Base-by-base conservation (phyloP, 441 rosid genomes). In the Populus tomentosa region DNA sequence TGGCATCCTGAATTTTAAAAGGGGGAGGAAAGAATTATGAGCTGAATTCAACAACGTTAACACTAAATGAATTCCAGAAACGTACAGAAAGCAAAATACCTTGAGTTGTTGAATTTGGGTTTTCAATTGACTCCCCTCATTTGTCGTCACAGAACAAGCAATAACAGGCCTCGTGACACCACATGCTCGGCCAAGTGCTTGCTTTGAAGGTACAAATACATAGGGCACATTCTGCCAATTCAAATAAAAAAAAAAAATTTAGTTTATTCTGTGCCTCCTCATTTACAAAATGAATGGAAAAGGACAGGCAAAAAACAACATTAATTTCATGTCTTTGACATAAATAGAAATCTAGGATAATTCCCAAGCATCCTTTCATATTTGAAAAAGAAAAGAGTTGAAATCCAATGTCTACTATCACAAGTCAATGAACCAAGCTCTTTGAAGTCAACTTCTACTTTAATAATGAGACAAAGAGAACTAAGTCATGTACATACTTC, bases 131-230 rank as follows among this genome's bases (percentile, higher is more conserved):
- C 98, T 90, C 10, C 86, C 98, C 72, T 94, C 99, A 33, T 91
- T 92, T 35, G 97, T 76, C n/a, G 91, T 90, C 70, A 95, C 97
- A 0, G 99, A 95, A 79, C 93, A 89, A 63, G 99, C 90, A 63
- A 96, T 96, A 63, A 94, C 99, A 24, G 97, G 89, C 80, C 98
- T 92, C 65, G 98, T 92, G 61, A 94, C 99, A n/a, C 99, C 99
- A n/a, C 97, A 94, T 5, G 99, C 99, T 77, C 99, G 85, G 72
- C 98, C 99, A 70, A 94, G 94, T 14, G 97, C 97, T 88, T 91
- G 91, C 83, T 94, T 96, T 69, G 97, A 94, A 11, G 97, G 99
- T 13, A 95, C 99, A 87, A 95, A 95, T 26, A 96, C 98, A 70
- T 94, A 95, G 0, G 98, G 99, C 40, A 95, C 99, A 72, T 95